phyloP scores from a whole-genome alignment of 495 filamentous ascomycete species.

The Penicillium lagena region DNA sequence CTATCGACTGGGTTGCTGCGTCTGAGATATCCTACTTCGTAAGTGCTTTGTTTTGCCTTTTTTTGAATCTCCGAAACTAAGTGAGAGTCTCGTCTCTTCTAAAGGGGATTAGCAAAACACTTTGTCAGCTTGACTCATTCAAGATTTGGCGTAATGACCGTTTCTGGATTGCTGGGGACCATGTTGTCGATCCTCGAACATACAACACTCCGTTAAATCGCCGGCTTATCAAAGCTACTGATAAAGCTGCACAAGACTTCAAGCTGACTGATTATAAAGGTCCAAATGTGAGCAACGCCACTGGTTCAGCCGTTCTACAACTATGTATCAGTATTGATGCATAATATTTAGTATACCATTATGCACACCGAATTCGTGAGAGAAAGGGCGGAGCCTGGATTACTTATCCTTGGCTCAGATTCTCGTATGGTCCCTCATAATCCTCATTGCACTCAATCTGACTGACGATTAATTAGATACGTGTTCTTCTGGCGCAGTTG shows the following conservation, averaged over 20 bases:
- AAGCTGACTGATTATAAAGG: constrained; percentile 39
- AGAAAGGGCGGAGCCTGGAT: constrained; percentile 33
- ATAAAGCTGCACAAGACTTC: constrained; percentile 23
- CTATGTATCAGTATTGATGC: background rate
- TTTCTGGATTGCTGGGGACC: constrained; percentile 38
- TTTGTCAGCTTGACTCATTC: constrained; percentile 21
- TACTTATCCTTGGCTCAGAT: constrained; percentile 35
- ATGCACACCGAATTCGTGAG: constrained; percentile 39
- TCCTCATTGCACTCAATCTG: background rate
- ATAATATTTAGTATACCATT: constrained; percentile 25
- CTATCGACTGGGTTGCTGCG: constrained; percentile 34
- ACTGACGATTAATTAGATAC: constrained; percentile 12
- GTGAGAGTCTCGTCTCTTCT: background rate
- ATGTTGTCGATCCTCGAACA: constrained; percentile 33
- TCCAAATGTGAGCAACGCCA: constrained; percentile 20
- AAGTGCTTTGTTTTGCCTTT: background rate
- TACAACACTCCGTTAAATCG: constrained; percentile 21
- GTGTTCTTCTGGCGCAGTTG: constrained; percentile 30
- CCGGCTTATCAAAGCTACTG: constrained; percentile 21
- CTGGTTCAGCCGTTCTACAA: background rate
- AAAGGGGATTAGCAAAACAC: constrained; percentile 25
- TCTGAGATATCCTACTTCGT: constrained; percentile 30
- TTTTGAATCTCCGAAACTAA: background rate
- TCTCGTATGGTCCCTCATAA: constrained; percentile 9
- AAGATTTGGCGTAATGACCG: constrained; percentile 37